phyloP scores from a whole-genome alignment of 129 eudicot species.

The Chrysanthemum lavandulifolium region DNA sequence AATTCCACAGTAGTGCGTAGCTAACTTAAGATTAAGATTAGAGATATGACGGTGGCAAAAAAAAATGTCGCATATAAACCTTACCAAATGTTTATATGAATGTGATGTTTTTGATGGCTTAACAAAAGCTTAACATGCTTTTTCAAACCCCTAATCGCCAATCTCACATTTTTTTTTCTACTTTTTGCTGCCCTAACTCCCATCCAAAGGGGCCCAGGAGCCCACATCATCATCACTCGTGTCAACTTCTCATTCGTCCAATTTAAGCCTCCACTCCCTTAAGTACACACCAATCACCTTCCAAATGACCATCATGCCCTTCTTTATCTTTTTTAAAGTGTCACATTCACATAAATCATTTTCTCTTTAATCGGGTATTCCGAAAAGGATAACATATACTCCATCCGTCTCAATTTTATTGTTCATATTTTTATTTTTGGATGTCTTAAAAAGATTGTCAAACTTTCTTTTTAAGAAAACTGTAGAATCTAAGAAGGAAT shows the following conservation, averaged over 20 bases:
- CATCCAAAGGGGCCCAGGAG: not conserved
- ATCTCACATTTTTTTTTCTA: conserved; percentile 13
- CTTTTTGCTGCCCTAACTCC: conserved; percentile 1
- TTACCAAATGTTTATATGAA: conserved; percentile 12
- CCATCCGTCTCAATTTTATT: too few relatives aligned
- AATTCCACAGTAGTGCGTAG: too few relatives aligned
- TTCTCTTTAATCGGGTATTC: too few relatives aligned
- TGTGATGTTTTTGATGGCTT: conserved; percentile 29
- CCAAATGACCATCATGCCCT: conserved; percentile 3
- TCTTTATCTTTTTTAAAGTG: not conserved
- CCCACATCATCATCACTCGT: conserved; percentile 21
- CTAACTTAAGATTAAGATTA: conserved; percentile 17
- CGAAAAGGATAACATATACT: too few relatives aligned
- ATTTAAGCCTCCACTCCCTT: conserved; percentile 13
- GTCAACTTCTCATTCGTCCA: conserved; percentile 22
- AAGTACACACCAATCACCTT: not conserved
- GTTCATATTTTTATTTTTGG: too few relatives aligned
- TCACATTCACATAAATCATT: not conserved
- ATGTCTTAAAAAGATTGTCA: too few relatives aligned
- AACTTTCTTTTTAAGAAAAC: too few relatives aligned
- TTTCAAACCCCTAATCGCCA: not conserved
- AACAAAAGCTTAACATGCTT: conserved; percentile 17
- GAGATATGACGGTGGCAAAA: conserved; percentile 25
- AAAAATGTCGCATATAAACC: conserved; percentile 24
- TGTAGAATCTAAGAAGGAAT: too few relatives aligned